These are phyloP conservation scores for Citrus sinensis DNA, from an alignment of 345 rosid genomes.

Conservation along the genomic window DVS_A1.0 CM039163.1:42637501-42638000, in stretches of 20 bases:
- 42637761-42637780: slow-evolving; percentile 31
- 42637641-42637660: neutral
- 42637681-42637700: neutral
- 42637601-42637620: neutral
- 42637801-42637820: slow-evolving; percentile 51
- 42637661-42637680: neutral
- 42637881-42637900: neutral
- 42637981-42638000: neutral
- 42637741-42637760: slow-evolving; percentile 15
- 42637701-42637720: neutral
- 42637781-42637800: slow-evolving; percentile 32
- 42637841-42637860: slow-evolving; percentile 44
- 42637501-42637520: neutral
- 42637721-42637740: neutral
- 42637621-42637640: neutral
- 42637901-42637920: neutral
- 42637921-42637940: neutral
- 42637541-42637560: slow-evolving; percentile 13
- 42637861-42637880: slow-evolving; percentile 50
- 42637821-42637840: slow-evolving; percentile 21
- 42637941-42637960: neutral
- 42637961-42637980: neutral
- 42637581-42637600: neutral
- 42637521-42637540: neutral
- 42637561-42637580: neutral